Percentiles rank a stretch among this genome's conserved stretches.
Evolutionary conservation across 805 yeast genomes (phyloP).

Genomic region (Teunomyces atbi): DNA sequence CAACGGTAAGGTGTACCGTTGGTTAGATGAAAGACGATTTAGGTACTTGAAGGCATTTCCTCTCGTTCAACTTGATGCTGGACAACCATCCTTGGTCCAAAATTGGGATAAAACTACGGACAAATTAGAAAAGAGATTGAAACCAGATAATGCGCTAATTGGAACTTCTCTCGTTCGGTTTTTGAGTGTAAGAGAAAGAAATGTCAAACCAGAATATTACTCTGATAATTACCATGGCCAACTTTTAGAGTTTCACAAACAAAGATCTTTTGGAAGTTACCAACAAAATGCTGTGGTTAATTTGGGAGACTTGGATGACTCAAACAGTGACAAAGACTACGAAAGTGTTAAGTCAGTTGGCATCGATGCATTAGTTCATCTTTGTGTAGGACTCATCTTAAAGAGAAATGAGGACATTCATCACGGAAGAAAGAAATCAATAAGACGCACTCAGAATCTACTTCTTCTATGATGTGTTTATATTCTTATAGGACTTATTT

Average conservation of each 20-base stretch:
- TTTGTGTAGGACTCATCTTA: slow-evolving; percentile 7
- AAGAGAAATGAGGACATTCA: slow-evolving; percentile 7
- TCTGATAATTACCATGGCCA: not conserved
- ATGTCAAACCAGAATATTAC: not conserved
- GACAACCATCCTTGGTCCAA: slow-evolving; percentile 6
- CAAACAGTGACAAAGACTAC: not conserved
- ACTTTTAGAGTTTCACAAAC: not conserved
- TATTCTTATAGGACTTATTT: not conserved
- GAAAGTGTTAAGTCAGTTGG: not conserved
- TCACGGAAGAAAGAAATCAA: not conserved
- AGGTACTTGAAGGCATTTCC: not conserved
- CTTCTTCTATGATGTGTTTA: not conserved
- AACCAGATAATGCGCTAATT: not conserved
- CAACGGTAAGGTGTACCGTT: slow-evolving; percentile 7
- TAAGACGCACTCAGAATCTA: not conserved
- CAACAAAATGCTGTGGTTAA: slow-evolving; percentile 1
- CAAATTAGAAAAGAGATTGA: slow-evolving; percentile 1
- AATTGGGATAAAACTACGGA: slow-evolving; percentile 6
- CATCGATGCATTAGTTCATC: slow-evolving; percentile 5
- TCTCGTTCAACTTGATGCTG: not conserved
- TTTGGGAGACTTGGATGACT: not conserved
- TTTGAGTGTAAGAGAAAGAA: not conserved
- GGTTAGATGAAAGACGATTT: slow-evolving; percentile 6
- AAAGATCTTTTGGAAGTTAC: not conserved
- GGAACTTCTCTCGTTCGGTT: not conserved